These are phyloP conservation scores for Pseudoneurospora amorphoporcata DNA, from an alignment of 495 filamentous ascomycete species.

Conservation along the genomic window DNA sequence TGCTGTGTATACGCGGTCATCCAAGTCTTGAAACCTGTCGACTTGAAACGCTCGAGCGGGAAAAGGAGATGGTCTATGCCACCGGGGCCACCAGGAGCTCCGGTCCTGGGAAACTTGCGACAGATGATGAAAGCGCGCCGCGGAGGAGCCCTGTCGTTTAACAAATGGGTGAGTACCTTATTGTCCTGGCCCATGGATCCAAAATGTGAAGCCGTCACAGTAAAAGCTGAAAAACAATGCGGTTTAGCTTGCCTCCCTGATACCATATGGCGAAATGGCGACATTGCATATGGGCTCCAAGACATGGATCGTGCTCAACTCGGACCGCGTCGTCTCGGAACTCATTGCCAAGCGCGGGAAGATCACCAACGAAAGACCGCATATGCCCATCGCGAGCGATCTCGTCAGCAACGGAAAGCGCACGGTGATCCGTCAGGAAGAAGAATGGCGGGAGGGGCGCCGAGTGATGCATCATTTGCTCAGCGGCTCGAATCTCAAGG, in stretches of 20 bases:
- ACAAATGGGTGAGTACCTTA: not conserved
- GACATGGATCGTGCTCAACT: conserved; percentile 27
- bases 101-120: conserved; percentile 1
- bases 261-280: conserved; percentile 13
- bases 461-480: conserved; percentile 35
- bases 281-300: conserved; percentile 18
- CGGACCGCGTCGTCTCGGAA: conserved; percentile 21
- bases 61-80: conserved; percentile 2
- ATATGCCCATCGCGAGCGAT: conserved; percentile 17
- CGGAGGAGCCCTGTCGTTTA: conserved; percentile 2
- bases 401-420: conserved; percentile 21
- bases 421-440: conserved; percentile 19
- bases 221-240: not conserved
- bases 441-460: conserved; percentile 17
- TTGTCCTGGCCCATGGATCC: not conserved
- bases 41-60: conserved; percentile 1
- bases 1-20: not conserved
- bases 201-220: conserved; percentile 1
- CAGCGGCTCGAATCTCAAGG: conserved; percentile 22
- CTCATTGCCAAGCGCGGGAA: conserved; percentile 23
- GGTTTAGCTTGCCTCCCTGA: conserved; percentile 1
- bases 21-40: conserved; percentile 1
- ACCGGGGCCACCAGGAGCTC: not conserved
- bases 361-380: conserved; percentile 18
- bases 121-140: not conserved